Evolutionary conservation across 2,329 filamentous ascomycete genomes (phyloP).

Genomic region (Colletotrichum lini): DNA sequence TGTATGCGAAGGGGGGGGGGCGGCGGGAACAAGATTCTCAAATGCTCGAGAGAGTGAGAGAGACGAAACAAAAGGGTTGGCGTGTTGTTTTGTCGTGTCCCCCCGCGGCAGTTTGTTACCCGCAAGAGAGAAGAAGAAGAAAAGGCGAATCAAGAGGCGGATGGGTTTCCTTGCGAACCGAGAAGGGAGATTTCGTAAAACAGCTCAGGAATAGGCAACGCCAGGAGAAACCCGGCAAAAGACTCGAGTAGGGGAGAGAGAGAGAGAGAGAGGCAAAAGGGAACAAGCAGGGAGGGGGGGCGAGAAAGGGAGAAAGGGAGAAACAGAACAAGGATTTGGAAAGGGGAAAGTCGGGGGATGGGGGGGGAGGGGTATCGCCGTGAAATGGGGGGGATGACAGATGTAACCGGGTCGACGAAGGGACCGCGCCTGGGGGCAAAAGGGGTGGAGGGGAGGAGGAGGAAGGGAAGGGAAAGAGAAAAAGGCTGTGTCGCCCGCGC

Average conservation of each 20-base stretch:
- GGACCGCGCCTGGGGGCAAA: no score
- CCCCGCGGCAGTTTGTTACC: constrained; percentile 7
- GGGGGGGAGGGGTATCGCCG: constrained; percentile 33
- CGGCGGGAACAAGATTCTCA: constrained; percentile 11
- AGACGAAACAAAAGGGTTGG: not conserved
- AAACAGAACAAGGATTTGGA: constrained; percentile 38
- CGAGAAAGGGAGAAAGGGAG: not conserved
- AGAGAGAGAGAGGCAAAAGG: not conserved
- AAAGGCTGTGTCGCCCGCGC: constrained; percentile 33
- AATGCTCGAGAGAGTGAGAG: not conserved
- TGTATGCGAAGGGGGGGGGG: constrained; percentile 3
- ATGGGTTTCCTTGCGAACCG: no score
- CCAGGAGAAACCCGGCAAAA: constrained; percentile 14
- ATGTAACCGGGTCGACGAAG: constrained; percentile 20
- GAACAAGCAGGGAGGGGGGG: not conserved
- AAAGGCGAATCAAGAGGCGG: not conserved
- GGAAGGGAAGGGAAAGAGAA: not conserved
- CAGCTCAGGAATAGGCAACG: not conserved
- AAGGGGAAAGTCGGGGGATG: constrained; percentile 26
- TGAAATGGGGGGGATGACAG: constrained; percentile 30
- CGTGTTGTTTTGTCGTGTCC: constrained; percentile 20
- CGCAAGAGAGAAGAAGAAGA: not conserved
- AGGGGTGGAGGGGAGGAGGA: no score
- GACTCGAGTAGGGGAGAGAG: not conserved
- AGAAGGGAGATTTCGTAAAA: not conserved